These are phyloP conservation scores for Pugionium cornutum DNA, from an alignment of 345 rosid species.

Conservation along the genomic window DNA sequence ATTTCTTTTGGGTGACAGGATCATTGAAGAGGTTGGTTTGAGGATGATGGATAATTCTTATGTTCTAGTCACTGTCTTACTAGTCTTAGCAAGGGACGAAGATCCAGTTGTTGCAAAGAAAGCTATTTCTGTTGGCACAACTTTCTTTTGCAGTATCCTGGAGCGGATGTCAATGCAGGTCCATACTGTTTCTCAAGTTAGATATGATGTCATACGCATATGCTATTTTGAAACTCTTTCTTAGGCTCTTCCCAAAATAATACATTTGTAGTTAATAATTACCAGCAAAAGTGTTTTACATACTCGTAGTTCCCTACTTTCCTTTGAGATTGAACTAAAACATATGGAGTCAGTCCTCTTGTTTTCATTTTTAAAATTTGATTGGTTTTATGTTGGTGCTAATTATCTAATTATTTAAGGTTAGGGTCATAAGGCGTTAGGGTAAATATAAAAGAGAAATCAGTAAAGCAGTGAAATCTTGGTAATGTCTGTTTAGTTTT, in stretches of 20 bases:
- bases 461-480: slow-evolving; percentile 4
- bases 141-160: slow-evolving; percentile 60
- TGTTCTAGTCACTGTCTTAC: slow-evolving; percentile 56
- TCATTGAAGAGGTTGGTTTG: slow-evolving; percentile 71
- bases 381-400: slow-evolving; percentile 7
- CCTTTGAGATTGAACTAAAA: background rate
- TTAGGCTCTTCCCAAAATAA: slow-evolving; percentile 1
- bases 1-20: slow-evolving; percentile 57
- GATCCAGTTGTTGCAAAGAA: slow-evolving; percentile 62
- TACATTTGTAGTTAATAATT: slow-evolving; percentile 6
- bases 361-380: background rate
- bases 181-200: slow-evolving; percentile 27
- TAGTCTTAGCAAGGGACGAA: slow-evolving; percentile 61
- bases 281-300: background rate
- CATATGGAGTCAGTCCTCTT: slow-evolving; percentile 9
- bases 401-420: slow-evolving; percentile 8
- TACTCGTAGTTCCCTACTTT: slow-evolving; percentile 4
- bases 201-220: slow-evolving; percentile 21
- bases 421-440: background rate
- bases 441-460: background rate
- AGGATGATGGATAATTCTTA: slow-evolving; percentile 64
- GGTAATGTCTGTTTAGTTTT: slow-evolving; percentile 2
- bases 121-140: slow-evolving; percentile 64
- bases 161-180: slow-evolving; percentile 91
- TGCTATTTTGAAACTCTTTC: background rate